Evolutionary conservation across 23 red algal genomes (phyloP).

Genomic region (Pyropia yezoensis): DNA sequence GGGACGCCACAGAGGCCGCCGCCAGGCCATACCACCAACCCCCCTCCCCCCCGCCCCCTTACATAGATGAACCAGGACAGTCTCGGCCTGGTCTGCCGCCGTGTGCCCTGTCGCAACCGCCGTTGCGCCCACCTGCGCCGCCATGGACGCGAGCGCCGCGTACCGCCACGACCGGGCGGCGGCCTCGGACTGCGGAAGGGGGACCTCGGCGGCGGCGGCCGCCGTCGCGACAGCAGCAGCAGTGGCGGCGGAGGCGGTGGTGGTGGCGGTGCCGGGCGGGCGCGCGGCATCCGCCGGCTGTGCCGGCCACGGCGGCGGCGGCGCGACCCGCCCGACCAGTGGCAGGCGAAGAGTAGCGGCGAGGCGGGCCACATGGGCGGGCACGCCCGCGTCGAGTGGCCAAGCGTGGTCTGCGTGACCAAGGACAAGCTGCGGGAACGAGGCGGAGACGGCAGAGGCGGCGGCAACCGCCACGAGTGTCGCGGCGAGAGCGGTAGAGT

Average conservation of each 20-base stretch:
- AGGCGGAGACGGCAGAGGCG: not conserved
- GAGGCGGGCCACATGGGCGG: constrained; percentile 30
- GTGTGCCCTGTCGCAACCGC: constrained; percentile 37
- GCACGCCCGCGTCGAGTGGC: constrained; percentile 40
- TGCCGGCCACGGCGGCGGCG: too few relatives aligned
- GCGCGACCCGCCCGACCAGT: constrained; percentile 17
- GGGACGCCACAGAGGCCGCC: constrained; percentile 1
- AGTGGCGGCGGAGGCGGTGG: too few relatives aligned
- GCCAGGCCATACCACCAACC: constrained; percentile 26
- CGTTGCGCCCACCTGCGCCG: constrained; percentile 5
- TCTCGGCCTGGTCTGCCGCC: constrained; percentile 47
- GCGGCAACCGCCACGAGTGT: not conserved
- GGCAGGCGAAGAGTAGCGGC: constrained; percentile 11
- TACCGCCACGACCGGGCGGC: constrained; percentile 62
- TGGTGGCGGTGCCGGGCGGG: too few relatives aligned
- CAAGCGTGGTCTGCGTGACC: constrained; percentile 53
- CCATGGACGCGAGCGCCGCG: constrained; percentile 16
- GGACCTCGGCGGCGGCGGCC: not conserved
- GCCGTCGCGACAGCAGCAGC: too few relatives aligned
- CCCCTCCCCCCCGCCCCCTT: constrained; percentile 43
- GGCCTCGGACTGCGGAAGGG: constrained; percentile 23
- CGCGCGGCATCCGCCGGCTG: too few relatives aligned
- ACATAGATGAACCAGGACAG: constrained; percentile 34
- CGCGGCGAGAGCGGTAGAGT: constrained; percentile 42
- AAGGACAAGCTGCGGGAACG: constrained; percentile 23